Evolutionary conservation across 371 early-diverging fungal species (phyloP), one percentile per base, ranked within the genome.

Genomic region (Entomophthora muscae): DNA sequence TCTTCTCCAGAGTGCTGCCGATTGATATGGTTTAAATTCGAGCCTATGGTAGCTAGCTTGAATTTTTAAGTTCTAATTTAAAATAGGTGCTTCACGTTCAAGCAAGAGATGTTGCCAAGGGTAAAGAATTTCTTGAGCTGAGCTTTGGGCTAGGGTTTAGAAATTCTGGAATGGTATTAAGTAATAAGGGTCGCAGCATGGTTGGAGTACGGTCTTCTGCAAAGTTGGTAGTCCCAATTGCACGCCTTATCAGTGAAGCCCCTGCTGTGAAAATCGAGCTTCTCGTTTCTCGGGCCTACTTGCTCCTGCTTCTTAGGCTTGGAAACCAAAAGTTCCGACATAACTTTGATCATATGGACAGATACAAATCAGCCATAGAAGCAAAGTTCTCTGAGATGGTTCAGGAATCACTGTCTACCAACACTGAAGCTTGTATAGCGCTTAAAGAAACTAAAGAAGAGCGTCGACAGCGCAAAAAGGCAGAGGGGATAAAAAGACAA

Each of bases 171-270:
- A 76, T 83, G 52, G 73, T 79, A 30, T 75, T 79, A 32, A 81
- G 81, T 0, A 69, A 71, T 12, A 73, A 76, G 52, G 22, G 22
- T 3, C 72, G 83, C 23, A 76, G 80, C 32, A 80, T 83, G 81
- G 68, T 83, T 5, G 80, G 80, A 7, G 78, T 83, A 33, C 72
- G 81, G 7, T 77, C 76, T 54, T 78, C 83, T 13, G 75, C 76
- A 58, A 80, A 81, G 59, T 67, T 83, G 24, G 83, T 81, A 61
- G 75, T 76, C 7, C 83, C 83, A 0, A 77, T 83, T 32, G 83
- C 77, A 10, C 73, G 75, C 54, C 66, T 80, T n/a, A 7, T 5
- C 22, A 13, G n/a, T 26, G 67, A 75, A 57, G 61, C 65, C 23
- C 13, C 42, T 3, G 66, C 66, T 2, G 66, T 69, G 1, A 70